Base-by-base conservation (phyloP, 768 basidiomycete species). In the Pholiota molesta region DNA sequence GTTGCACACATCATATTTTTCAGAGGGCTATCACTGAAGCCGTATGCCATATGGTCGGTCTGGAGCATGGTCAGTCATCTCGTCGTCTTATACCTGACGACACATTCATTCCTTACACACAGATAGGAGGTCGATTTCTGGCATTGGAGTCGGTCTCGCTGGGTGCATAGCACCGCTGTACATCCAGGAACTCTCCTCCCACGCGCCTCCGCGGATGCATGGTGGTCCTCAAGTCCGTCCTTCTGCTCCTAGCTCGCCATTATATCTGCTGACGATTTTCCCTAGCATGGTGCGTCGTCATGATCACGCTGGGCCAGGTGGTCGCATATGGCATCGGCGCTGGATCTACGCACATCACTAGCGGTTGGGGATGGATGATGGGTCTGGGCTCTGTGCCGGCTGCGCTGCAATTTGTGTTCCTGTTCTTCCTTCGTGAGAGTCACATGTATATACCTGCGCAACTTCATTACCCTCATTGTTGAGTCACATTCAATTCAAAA, bases 301-400 rank as follows among this genome's bases (percentile, higher is more conserved):
- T 87, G 77, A 91, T 94, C 69, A 95, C 92, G 0, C 77, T 88
- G 6, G 90, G 90, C 2, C 92, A 93, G 65, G 90, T 93, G 33
- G 82, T 92, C 52, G 89, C 90, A 0, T 94, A 92, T 69, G 88
- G 85, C 19, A 86, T 88, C 58, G 89, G 85, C 26, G 88, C 88
- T 23, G 88, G 83, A 2, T 90, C 89, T 65, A 83, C 79, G 61
- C 81, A 83, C 59, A 73, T 83, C 56, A 73, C 73, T 35, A 75
- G 80, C 3, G 92, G 92, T 2, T 95, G 92, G 92, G 77, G 92
- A 55, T 94, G 86, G 86, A 91, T 93, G 89, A 89, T 91, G 16
- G 92, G 90, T 2, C 75, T 94, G 2, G 90, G 92, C 14, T 84
- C 84, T 1, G 77, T 90, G 2, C 90, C 90, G 1, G 87, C 89